Base-by-base conservation (phyloP, 2,329 filamentous ascomycete species). In the Cytospora mali region DNA sequence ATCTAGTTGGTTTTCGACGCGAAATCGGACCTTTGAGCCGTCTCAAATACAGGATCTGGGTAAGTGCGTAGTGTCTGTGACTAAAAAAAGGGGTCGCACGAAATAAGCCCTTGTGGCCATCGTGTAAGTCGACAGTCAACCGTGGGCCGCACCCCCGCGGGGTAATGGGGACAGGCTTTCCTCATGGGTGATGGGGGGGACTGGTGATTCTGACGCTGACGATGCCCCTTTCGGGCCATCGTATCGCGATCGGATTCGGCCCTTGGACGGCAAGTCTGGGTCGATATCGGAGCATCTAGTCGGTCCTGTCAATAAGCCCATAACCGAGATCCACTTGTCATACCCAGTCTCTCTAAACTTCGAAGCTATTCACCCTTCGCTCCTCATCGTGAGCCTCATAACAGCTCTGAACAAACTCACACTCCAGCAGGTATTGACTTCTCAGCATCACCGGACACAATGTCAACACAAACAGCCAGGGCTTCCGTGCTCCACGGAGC, bases 401-500 rank as follows among this genome's bases (percentile, higher is more conserved):
- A 16, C 50, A 48, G 35, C 49, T 54, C 27, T 25, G 25, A 4
- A 18, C 10, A 35, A 13, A 2, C 3, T 39, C 14, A 42, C 35
- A 4, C 9, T 27, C 29, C 18, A 10, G 42, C 23, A 46, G 42
- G 13, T 21, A 46, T 2, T 23, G 21, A 46, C 42, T 23, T 23
- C n/a, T 23, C 21, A 21, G 7, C 56, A 29, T 23, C 10, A 46
- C 27, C 49, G 27, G 21, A 25, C 27, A 67, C 23, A 16, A 72
- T 73, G 69, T 61, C 70, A 16, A 58, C 62, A 28, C 28, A 62
- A 28, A 69, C 64, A 62, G 77, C 83, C 29, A 77, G 76, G 67
- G 81, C 83, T 21, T 85, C 83, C 21, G 81, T 86, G 61, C 78
- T 85, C n/a, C 77, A 84, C 66, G 83, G 79, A 18, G 77, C 77